Evolutionary conservation across 1,284 basidiomycete species (phyloP), one percentile per base, ranked within the genome.

Genomic region (Gymnopus androsaceus): DNA sequence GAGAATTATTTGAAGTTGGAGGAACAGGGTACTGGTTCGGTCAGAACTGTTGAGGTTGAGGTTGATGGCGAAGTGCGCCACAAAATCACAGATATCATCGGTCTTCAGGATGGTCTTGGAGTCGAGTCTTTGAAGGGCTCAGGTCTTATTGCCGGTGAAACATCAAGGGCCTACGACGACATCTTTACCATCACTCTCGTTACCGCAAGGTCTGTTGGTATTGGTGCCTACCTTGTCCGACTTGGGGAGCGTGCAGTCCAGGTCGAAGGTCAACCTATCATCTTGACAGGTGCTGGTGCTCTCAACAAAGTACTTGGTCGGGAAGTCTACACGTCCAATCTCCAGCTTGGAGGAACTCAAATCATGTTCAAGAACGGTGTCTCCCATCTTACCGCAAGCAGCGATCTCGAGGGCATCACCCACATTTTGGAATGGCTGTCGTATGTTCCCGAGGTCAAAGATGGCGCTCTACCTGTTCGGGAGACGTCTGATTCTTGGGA

Each of bases 351-450:
- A 68, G 97, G 97, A 58, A 98, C 97, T 34, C 93, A 95, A 68
- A 99, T 98, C 79, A 98, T 98, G 95, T 92, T 95, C 85, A 96
- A 96, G 84, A 98, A 98, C 70, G 97, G 97, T 76, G 94, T 99
- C 54, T 98, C 96, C 14, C 97, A 99, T 72, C 77, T 99, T 51
- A 95, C 92, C 3, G 95, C 96, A 25, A 85, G 84, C 65, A 96
- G 95, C 69, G 97, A 99, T 71, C 78, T 99, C 33, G 92, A 98
- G 71, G 95, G 95, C 63, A 94, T 95, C 19, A 87, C 88, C 11
- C 90, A 95, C 59, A 97, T 97, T 65, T 76, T 99, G 58, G 87
- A 94, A 67, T 99, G 97, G 95, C 74, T 99, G 62, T 93, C 95
- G 15, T 99, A 93, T 72, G 83, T 99, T 21, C 96, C 95, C 11